phyloP scores from a whole-genome alignment of 75 land plant species.

The Gnetum montanum region DNA sequence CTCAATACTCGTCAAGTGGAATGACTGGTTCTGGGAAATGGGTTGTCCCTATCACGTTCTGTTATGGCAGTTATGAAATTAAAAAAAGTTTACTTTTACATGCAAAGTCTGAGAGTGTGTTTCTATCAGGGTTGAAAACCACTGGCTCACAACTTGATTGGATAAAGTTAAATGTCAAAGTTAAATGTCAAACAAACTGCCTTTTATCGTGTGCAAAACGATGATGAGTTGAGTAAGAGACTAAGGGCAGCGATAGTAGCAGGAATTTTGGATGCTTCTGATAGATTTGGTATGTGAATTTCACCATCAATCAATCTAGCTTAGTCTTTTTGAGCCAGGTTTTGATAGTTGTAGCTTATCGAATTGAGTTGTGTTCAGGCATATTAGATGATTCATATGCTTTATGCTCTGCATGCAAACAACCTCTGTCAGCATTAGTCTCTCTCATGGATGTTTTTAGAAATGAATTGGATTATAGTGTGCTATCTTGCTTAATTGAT shows the following conservation, averaged over 20 bases:
- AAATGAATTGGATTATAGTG: too few relatives aligned
- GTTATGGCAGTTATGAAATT: constrained; percentile 50
- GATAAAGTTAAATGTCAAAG: constrained; percentile 88
- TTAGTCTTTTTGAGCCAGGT: too few relatives aligned
- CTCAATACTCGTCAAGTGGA: constrained; percentile 74
- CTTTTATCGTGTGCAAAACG: constrained; percentile 91
- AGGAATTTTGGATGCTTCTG: constrained; percentile 49
- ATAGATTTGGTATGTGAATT: constrained; percentile 70
- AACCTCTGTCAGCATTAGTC: constrained; percentile 53
- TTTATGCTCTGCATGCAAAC: constrained; percentile 67
- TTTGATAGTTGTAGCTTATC: too few relatives aligned
- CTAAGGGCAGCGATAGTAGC: constrained; percentile 63
- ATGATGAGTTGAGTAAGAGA: constrained; percentile 50
- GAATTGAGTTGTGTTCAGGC: constrained; percentile 44
- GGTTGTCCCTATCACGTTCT: constrained; percentile 88
- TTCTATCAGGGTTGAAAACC: neutral
- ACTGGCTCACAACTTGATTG: constrained; percentile 19
- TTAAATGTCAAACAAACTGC: constrained; percentile 86
- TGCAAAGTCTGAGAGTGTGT: constrained; percentile 15
- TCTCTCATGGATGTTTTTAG: constrained; percentile 72
- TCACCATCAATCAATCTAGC: too few relatives aligned
- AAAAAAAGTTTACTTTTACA: constrained; percentile 36
- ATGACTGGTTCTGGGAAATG: constrained; percentile 72
- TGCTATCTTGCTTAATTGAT: constrained; percentile 53
- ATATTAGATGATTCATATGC: constrained; percentile 84